These are phyloP conservation scores for Begonia masoniana DNA, from an alignment of 306 rosid genomes.

Conservation along the genomic window DNA sequence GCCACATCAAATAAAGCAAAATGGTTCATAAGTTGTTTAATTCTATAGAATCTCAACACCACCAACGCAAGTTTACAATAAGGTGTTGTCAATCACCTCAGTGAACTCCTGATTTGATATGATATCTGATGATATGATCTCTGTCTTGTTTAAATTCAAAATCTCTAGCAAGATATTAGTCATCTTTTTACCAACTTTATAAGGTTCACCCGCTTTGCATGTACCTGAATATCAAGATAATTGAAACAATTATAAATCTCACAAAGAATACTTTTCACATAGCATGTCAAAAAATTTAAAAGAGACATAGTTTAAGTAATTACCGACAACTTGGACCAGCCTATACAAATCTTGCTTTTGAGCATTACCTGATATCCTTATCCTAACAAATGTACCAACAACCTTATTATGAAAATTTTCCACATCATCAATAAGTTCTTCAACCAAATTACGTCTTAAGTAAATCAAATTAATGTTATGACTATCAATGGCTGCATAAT, in stretches of 20 bases:
- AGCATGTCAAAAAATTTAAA: constrained; percentile 3
- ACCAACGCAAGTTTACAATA: no score
- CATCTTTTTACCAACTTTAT: constrained; percentile 96
- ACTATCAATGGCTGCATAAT: constrained; percentile 87
- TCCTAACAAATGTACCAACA: constrained; percentile 88
- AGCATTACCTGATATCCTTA: constrained; percentile 90
- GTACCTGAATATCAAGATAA: constrained; percentile 60
- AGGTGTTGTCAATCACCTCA: constrained; percentile 32
- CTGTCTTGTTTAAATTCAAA: constrained; percentile 94
- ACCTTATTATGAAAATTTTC: constrained; percentile 66
- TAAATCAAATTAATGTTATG: constrained; percentile 90
- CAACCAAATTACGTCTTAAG: constrained; percentile 83
- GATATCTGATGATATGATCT: constrained; percentile 76
- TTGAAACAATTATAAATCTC: constrained; percentile 6
- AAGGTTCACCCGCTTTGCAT: constrained; percentile 83
- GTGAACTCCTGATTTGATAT: constrained; percentile 99
- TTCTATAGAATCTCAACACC: no score
- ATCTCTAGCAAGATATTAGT: constrained; percentile 73
- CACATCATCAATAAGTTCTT: constrained; percentile 69
- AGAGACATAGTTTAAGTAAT: constrained; percentile 17
- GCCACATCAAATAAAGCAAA: no score
- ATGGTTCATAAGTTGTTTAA: no score
- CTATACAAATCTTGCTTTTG: constrained; percentile 99
- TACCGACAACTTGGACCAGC: constrained; percentile 98
- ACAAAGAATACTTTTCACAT: constrained; percentile 9